phyloP scores from a whole-genome alignment of 2,329 filamentous ascomycete genomes.

The Aureobasidium uvarum region DNA sequence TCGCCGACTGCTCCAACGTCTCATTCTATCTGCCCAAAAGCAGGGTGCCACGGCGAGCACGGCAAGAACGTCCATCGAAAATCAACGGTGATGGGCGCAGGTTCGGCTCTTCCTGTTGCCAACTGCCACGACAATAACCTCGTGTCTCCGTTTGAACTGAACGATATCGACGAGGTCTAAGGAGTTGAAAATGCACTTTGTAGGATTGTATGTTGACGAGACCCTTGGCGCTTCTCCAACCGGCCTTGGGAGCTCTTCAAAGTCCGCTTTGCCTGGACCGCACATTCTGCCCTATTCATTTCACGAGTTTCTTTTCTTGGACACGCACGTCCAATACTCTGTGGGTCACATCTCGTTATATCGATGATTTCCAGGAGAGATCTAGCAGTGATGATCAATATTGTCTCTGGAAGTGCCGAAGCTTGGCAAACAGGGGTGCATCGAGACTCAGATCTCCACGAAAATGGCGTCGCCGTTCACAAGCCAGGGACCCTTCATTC shows the following conservation, averaged over 20 bases:
- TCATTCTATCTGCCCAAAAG: neutral
- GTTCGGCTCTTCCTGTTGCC: neutral
- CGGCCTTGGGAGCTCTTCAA: too few relatives aligned
- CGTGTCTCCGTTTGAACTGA: neutral
- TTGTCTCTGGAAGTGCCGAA: slow-evolving; percentile 4
- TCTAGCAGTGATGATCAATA: neutral
- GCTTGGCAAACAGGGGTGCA: slow-evolving; percentile 8
- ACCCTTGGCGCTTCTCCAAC: neutral
- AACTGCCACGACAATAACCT: neutral
- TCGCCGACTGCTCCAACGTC: neutral
- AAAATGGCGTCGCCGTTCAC: neutral
- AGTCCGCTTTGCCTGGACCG: neutral
- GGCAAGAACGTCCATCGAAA: slow-evolving; percentile 9
- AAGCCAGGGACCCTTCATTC: neutral
- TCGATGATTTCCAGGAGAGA: slow-evolving; percentile 1
- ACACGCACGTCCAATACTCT: neutral
- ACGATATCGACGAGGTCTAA: neutral
- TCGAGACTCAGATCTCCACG: slow-evolving; percentile 6
- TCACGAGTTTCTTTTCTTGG: neutral
- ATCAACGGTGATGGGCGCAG: neutral
- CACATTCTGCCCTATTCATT: neutral
- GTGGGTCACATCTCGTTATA: neutral
- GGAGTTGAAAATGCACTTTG: neutral
- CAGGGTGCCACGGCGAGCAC: neutral
- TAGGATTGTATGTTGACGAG: neutral